Percentiles rank a stretch among this genome's conserved stretches.
Evolutionary conservation across 805 yeast species (phyloP).

Genomic region (Hanseniaspora taiwanica): DNA sequence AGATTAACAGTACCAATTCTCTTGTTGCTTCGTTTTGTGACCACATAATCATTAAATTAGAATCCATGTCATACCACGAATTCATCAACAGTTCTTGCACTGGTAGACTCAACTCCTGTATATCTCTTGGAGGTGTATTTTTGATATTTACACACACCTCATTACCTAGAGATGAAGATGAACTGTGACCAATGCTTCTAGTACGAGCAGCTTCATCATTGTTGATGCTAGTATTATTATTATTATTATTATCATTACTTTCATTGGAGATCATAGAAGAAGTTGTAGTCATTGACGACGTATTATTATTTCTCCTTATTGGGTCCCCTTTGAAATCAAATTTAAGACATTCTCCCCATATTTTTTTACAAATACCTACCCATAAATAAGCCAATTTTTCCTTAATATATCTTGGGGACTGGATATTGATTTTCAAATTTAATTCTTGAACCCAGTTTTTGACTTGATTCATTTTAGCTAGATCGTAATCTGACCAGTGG

Average conservation of each 20-base stretch:
- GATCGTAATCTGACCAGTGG: constrained; percentile 40
- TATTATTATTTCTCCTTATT: constrained; percentile 2
- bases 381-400: constrained; percentile 84
- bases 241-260: constrained; percentile 5
- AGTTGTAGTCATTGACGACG: constrained; percentile 1
- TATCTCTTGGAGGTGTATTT: constrained; percentile 4
- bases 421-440: constrained; percentile 39
- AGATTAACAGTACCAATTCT: constrained; percentile 64
- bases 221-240: neutral
- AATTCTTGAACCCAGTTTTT: constrained; percentile 79
- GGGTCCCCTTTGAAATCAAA: constrained; percentile 5
- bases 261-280: constrained; percentile 5
- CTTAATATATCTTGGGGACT: constrained; percentile 79
- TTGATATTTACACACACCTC: constrained; percentile 7
- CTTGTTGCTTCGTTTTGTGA: constrained; percentile 44
- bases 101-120: constrained; percentile 2
- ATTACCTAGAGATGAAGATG: too few relatives aligned
- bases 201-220: too few relatives aligned
- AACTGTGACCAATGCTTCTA: too few relatives aligned
- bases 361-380: constrained; percentile 82
- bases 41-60: constrained; percentile 66
- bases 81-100: constrained; percentile 31
- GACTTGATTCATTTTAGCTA: constrained; percentile 39
- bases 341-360: constrained; percentile 72
- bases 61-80: constrained; percentile 86